Base-by-base conservation (phyloP, 2,329 filamentous ascomycete species). In the Emmonsiellopsis sp. region DNA sequence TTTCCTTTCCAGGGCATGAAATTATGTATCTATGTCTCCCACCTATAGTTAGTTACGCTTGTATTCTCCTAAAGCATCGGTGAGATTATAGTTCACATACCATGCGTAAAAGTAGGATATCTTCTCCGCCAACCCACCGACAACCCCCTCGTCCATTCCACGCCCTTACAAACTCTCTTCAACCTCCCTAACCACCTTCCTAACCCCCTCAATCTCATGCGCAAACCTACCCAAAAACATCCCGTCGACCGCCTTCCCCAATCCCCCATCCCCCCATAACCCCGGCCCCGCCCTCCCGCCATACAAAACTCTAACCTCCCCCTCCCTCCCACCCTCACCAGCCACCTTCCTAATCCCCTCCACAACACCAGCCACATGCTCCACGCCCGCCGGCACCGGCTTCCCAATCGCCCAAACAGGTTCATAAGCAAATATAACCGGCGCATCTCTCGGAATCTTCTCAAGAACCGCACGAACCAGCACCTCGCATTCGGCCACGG, bases 401-500 rank as follows among this genome's bases (percentile, higher is more conserved):
- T 87, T 84, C 0, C 88, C 88, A 68, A 93, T 94, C 0, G 88
- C 88, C 88, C 88, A 94, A 1, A 93, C 87, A 6, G 88, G 88
- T 73, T 94, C 88, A 64, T 94, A 94, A 0, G 88, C 88, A 54
- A 94, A 77, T 6, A 92, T 80, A 5, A 93, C 78, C 47, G 89
- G 84, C 0, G 82, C 80, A 13, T 81, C 75, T 9, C 74, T 73
- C 0, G 83, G 77, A 6, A 92, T 72, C 0, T 75, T 78, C 1
- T 72, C 71, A 50, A 93, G 65, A 2, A 88, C 82, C 1, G 81
- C 74, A 40, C 76, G 74, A 53, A 94, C 75, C 68, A 92, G 87
- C 4, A 72, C 70, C 37, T 72, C 74, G 61, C 87, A 87, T 67
- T 91, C 85, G 11, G 74, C 68, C 2, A 88, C 77, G 0, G 87